A percentile compares a stretch with the other conserved stretches of the same genome.
Conservation (phyloP, 129 eudicot species). For the Gnaphalium uliginosum region DNA sequence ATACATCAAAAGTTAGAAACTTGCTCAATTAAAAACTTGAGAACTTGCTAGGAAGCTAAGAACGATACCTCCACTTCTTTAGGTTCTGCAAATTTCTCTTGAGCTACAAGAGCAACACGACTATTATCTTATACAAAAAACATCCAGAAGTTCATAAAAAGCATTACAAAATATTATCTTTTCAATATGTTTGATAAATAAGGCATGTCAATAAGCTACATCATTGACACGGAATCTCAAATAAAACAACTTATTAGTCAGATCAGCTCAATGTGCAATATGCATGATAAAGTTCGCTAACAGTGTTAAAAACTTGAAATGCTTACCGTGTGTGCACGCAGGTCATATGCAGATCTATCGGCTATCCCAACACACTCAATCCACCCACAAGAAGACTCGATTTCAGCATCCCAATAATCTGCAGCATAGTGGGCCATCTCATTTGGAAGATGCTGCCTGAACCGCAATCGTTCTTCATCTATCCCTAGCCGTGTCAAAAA, state of each 20-base stretch:
- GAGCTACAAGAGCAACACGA: constrained; percentile 60
- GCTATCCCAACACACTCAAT: constrained; percentile 84
- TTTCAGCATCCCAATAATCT: constrained; percentile 87
- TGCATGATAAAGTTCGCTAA: neutral
- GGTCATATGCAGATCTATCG: constrained; percentile 74
- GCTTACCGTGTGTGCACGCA: constrained; percentile 69
- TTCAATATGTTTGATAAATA: neutral
- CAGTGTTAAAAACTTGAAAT: neutral
- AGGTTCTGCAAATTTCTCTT: constrained; percentile 64
- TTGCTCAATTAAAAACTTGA: neutral
- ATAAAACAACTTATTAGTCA: no score
- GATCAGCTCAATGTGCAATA: neutral
- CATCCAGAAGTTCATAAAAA: neutral
- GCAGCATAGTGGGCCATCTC: constrained; percentile 94
- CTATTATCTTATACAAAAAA: constrained; percentile 51
- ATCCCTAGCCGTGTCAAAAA: constrained; percentile 65
- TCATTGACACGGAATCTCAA: no score
- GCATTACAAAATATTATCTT: neutral
- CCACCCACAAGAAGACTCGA: constrained; percentile 78
- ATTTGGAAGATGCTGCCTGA: constrained; percentile 76
- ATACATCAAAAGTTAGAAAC: neutral
- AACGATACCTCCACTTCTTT: constrained; percentile 66
- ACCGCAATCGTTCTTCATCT: constrained; percentile 59
- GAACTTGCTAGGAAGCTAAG: neutral
- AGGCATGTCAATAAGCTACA: no score